A percentile compares a stretch with the other conserved stretches of the same genome.
Evolutionary conservation across 1,139 yeast genomes (phyloP).

Genomic region (Suhomyces bribrorum): DNA sequence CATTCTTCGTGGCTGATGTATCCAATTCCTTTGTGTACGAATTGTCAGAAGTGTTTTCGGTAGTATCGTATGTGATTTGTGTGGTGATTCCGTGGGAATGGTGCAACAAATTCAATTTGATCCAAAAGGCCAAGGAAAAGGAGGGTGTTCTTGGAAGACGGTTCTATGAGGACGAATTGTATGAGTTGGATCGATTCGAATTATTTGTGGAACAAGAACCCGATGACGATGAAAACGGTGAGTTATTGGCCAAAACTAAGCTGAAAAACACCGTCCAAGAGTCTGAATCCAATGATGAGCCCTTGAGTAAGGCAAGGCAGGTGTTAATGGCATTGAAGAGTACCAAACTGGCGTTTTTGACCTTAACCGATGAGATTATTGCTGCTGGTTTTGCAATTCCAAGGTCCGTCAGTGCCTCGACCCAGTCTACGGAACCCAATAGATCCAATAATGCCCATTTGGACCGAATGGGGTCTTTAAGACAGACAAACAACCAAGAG

Average conservation of each 20-base stretch:
- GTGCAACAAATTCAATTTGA: slow-evolving; percentile 67
- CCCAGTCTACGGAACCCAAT: slow-evolving; percentile 19
- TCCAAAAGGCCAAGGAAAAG: slow-evolving; percentile 67
- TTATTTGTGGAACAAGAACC: slow-evolving; percentile 32
- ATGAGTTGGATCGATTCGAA: slow-evolving; percentile 46
- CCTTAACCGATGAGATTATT: slow-evolving; percentile 55
- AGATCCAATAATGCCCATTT: slow-evolving; percentile 18
- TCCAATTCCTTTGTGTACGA: slow-evolving; percentile 70
- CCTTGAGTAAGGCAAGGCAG: slow-evolving; percentile 4
- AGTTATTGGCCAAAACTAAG: not conserved
- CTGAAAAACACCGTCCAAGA: not conserved
- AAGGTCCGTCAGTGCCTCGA: slow-evolving; percentile 47
- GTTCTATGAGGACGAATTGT: slow-evolving; percentile 68
- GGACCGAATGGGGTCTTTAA: slow-evolving; percentile 7
- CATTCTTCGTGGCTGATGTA: slow-evolving; percentile 77
- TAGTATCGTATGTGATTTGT: slow-evolving; percentile 70
- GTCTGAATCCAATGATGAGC: not conserved
- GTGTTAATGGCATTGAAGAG: slow-evolving; percentile 20
- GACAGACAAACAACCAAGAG: not conserved
- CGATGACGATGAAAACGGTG: slow-evolving; percentile 13
- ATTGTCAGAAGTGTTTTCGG: slow-evolving; percentile 70
- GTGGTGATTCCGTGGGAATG: slow-evolving; percentile 88
- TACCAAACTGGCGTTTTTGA: slow-evolving; percentile 40
- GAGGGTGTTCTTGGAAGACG: slow-evolving; percentile 81
- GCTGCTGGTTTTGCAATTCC: slow-evolving; percentile 66